These are phyloP conservation scores for Tremellales sp. DNA, from an alignment of 1,284 basidiomycete genomes.

Conservation along the genomic window DNA sequence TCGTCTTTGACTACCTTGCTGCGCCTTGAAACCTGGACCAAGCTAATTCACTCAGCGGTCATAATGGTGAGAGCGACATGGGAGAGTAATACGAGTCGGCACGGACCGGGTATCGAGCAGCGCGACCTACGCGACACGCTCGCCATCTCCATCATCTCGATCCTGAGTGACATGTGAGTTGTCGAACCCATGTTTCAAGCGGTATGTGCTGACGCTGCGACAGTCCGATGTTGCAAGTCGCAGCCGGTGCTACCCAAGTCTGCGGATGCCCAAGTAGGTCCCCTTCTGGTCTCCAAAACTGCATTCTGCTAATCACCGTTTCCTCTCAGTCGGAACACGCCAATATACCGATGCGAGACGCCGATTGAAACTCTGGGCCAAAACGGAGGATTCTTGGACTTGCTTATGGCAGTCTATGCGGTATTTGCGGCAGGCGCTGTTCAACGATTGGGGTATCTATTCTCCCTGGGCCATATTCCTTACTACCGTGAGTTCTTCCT, in stretches of 20 bases:
- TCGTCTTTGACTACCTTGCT: neutral
- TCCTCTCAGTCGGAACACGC: conserved; percentile 19
- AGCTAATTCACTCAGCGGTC: conserved; percentile 25
- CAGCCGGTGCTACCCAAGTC: conserved; percentile 31
- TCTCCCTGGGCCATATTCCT: conserved; percentile 37
- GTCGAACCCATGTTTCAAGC: neutral
- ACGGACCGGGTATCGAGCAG: conserved; percentile 22
- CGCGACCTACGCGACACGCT: conserved; percentile 37
- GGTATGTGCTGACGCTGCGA: neutral
- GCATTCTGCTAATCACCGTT: neutral
- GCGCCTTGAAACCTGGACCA: too few relatives aligned
- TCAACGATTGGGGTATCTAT: conserved; percentile 37
- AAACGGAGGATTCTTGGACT: conserved; percentile 39
- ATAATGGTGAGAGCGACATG: conserved; percentile 34
- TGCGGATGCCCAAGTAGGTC: conserved; percentile 31
- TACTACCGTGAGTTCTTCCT: conserved; percentile 26
- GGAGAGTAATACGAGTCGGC: conserved; percentile 20
- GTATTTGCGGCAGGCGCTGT: conserved; percentile 34
- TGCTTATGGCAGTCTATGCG: conserved; percentile 42
- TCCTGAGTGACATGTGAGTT: conserved; percentile 38
- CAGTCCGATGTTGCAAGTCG: conserved; percentile 40
- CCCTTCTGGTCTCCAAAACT: neutral
- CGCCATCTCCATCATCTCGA: conserved; percentile 37
- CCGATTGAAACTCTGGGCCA: conserved; percentile 33
- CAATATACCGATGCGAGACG: conserved; percentile 35